A percentile compares a stretch with the other conserved stretches of the same genome.
Conservation (phyloP, 345 rosid genomes). For the Salix viminalis region DNA sequence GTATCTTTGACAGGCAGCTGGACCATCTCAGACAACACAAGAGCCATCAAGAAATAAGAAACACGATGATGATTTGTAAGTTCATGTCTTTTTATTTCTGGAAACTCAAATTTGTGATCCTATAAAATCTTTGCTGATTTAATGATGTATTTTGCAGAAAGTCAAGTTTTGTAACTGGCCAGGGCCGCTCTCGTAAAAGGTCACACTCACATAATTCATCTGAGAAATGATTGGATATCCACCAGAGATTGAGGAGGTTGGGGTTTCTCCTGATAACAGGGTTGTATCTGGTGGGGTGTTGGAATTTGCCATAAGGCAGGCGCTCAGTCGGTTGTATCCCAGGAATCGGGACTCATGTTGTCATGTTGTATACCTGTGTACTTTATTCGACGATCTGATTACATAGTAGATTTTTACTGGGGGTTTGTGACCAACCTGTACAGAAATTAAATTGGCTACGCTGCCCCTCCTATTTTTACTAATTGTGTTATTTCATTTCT, state of each 20-base stretch:
- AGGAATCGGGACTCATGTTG: conserved; percentile 14
- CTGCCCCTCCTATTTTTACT: neutral
- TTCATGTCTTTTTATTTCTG: neutral
- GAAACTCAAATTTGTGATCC: neutral
- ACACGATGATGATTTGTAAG: conserved; percentile 54
- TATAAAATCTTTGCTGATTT: neutral
- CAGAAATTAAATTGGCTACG: conserved; percentile 26
- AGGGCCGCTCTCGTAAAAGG: conserved; percentile 38
- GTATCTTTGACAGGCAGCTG: conserved; percentile 41
- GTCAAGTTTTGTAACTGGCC: conserved; percentile 24
- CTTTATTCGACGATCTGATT: conserved; percentile 10
- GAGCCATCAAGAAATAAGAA: conserved; percentile 50
- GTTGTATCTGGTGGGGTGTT: neutral
- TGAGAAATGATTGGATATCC: conserved; percentile 14
- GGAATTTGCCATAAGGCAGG: conserved; percentile 11
- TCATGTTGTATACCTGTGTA: conserved; percentile 30
- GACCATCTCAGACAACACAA: conserved; percentile 35
- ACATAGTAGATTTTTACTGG: conserved; percentile 4
- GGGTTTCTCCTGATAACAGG: neutral
- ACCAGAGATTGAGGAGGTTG: neutral
- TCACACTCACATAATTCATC: conserved; percentile 16
- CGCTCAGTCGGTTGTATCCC: conserved; percentile 6
- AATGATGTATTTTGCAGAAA: conserved; percentile 30
- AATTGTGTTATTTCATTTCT: neutral
- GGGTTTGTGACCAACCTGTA: conserved; percentile 34